Percentiles rank a stretch among this genome's conserved stretches.
Conservation (phyloP, 768 basidiomycete genomes). For the Trametes meyenii region DNA sequence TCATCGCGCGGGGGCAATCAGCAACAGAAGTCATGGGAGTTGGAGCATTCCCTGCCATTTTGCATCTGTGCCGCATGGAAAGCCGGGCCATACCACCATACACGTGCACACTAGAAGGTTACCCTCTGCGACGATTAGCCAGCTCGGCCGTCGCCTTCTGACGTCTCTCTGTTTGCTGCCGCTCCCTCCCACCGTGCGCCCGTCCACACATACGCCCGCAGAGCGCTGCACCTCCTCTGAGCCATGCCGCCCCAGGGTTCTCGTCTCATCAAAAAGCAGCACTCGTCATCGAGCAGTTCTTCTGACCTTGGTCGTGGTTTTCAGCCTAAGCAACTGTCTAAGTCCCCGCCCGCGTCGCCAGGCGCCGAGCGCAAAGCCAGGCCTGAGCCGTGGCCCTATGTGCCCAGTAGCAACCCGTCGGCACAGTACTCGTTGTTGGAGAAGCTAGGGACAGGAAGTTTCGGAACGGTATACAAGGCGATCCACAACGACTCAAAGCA, state of each 20-base stretch:
- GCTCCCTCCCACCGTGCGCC: slow-evolving; percentile 16
- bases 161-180: slow-evolving; percentile 9
- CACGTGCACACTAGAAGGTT: slow-evolving; percentile 30
- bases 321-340: slow-evolving; percentile 31
- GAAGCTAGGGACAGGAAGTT: slow-evolving; percentile 96
- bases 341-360: slow-evolving; percentile 54
- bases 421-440: slow-evolving; percentile 91
- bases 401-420: slow-evolving; percentile 79
- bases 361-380: slow-evolving; percentile 45
- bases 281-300: slow-evolving; percentile 35
- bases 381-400: slow-evolving; percentile 61
- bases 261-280: slow-evolving; percentile 44
- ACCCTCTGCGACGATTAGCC: slow-evolving; percentile 21
- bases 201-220: slow-evolving; percentile 25
- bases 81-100: slow-evolving; percentile 16
- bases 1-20: slow-evolving; percentile 19
- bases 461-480: slow-evolving; percentile 97
- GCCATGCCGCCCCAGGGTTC: slow-evolving; percentile 50
- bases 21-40: slow-evolving; percentile 20
- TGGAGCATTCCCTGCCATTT: slow-evolving; percentile 12
- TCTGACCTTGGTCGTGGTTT: slow-evolving; percentile 28
- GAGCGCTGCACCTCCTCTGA: slow-evolving; percentile 16
- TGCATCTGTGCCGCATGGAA: slow-evolving; percentile 16
- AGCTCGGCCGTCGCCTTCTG: slow-evolving; percentile 8
- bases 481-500: slow-evolving; percentile 93